These are phyloP conservation scores for Leishmania guyanensis DNA, from an alignment of 208 protist genomes.

Conservation along the genomic window DNA sequence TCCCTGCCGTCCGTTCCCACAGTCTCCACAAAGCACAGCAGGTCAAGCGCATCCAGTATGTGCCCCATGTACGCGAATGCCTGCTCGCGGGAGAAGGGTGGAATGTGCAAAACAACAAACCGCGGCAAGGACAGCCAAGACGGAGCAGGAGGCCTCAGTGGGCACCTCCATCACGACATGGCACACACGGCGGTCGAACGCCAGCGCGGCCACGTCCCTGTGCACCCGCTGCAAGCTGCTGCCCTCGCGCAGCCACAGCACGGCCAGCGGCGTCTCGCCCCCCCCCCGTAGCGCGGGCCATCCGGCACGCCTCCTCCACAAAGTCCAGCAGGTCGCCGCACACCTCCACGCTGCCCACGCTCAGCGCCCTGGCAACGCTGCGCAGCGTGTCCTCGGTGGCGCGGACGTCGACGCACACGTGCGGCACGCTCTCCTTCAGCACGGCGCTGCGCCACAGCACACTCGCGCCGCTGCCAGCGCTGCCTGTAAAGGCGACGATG, in stretches of 20 bases:
- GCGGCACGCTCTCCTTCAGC: too few relatives aligned
- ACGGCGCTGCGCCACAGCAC: neutral
- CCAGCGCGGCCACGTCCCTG: constrained; percentile 67
- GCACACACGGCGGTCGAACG: constrained; percentile 68
- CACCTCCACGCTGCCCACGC: constrained; percentile 80
- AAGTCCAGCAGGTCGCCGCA: constrained; percentile 81
- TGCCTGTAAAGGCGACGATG: neutral
- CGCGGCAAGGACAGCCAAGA: constrained; percentile 60
- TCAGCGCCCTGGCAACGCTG: constrained; percentile 59
- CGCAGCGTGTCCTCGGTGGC: neutral
- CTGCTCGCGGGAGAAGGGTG: constrained; percentile 70
- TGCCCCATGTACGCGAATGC: constrained; percentile 82
- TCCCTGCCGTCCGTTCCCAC: neutral
- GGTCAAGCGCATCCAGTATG: constrained; percentile 73
- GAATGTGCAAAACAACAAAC: constrained; percentile 74
- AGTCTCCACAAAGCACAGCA: constrained; percentile 9
- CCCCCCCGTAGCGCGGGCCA: too few relatives aligned
- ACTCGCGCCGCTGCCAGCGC: neutral
- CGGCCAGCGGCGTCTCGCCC: neutral
- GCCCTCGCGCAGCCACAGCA: constrained; percentile 73
- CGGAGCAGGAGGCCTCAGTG: constrained; percentile 55
- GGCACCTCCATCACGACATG: constrained; percentile 82
- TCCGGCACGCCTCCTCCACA: constrained; percentile 46
- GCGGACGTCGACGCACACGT: too few relatives aligned
- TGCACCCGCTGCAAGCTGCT: constrained; percentile 67